Evolutionary conservation across 495 filamentous ascomycete genomes (phyloP).

Genomic region (Pyrenopolyporus hunteri): DNA sequence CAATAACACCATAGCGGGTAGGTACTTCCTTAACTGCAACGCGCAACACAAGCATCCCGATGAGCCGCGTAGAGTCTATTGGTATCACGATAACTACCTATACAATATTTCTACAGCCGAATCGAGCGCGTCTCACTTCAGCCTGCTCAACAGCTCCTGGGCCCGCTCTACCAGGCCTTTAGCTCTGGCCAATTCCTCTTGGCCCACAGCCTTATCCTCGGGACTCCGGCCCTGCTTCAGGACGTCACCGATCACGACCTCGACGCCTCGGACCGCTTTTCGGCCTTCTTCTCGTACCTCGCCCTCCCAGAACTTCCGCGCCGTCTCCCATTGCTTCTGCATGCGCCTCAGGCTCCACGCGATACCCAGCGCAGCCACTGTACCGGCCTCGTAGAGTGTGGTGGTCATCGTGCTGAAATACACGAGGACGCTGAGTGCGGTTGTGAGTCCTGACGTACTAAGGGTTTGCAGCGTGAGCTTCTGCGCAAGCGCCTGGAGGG

Average conservation of each 20-base stretch:
- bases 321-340: conserved; percentile 79
- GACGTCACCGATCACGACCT: conserved; percentile 64
- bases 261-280: conserved; percentile 70
- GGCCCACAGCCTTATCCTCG: conserved; percentile 44
- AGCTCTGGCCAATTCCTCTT: conserved; percentile 56
- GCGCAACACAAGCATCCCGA: too few relatives aligned
- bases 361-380: conserved; percentile 64
- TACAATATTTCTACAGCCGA: conserved; percentile 8
- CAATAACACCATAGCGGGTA: too few relatives aligned
- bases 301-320: conserved; percentile 72
- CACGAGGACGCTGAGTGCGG: conserved; percentile 68
- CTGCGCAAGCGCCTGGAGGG: conserved; percentile 81
- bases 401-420: conserved; percentile 64
- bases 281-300: conserved; percentile 82
- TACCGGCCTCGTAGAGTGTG: conserved; percentile 74
- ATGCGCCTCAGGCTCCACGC: conserved; percentile 68
- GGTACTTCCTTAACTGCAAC: too few relatives aligned
- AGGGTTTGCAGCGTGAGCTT: conserved; percentile 74
- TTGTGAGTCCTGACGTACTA: conserved; percentile 65
- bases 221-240: conserved; percentile 54
- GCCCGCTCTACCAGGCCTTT: conserved; percentile 61
- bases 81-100: conserved; percentile 21
- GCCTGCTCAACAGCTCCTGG: conserved; percentile 45
- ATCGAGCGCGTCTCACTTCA: conserved; percentile 33
- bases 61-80: neutral